phyloP scores from a whole-genome alignment of 768 basidiomycete species.

The Tricholoma hemisulphureum region DNA sequence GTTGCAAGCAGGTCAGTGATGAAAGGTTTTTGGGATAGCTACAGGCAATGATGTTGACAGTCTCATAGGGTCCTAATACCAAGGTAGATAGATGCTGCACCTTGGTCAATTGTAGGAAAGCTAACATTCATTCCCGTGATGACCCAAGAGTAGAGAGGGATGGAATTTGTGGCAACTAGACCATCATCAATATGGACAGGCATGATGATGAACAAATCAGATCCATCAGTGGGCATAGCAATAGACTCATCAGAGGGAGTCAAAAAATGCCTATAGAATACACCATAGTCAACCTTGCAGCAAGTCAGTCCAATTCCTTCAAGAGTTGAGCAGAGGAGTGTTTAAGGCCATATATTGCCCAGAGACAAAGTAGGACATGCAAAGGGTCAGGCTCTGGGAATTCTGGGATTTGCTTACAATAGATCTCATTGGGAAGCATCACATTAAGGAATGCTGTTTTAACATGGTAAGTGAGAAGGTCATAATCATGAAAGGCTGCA shows the following conservation, averaged over 20 bases:
- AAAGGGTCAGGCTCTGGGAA: background rate
- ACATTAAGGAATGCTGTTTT: background rate
- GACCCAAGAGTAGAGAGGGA: background rate
- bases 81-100: background rate
- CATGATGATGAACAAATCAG: too few species aligned
- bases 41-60: too few species aligned
- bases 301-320: background rate
- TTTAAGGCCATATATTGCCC: background rate
- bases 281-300: background rate
- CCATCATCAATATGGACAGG: too few species aligned
- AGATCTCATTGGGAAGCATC: background rate
- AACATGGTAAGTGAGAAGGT: too few species aligned
- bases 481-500: too few species aligned
- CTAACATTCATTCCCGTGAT: background rate
- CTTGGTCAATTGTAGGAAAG: too few species aligned
- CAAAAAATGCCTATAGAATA: background rate
- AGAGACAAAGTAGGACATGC: background rate
- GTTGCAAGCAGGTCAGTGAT: background rate
- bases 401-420: background rate
- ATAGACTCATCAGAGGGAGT: background rate
- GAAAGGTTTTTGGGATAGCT: background rate
- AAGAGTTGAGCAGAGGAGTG: background rate
- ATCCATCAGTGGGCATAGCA: too few species aligned
- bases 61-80: too few species aligned
- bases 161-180: background rate